Percentiles rank a stretch among this genome's conserved stretches.
phyloP scores from a whole-genome alignment of 2,329 filamentous ascomycete genomes.

The Xylariaceae sp. region DNA sequence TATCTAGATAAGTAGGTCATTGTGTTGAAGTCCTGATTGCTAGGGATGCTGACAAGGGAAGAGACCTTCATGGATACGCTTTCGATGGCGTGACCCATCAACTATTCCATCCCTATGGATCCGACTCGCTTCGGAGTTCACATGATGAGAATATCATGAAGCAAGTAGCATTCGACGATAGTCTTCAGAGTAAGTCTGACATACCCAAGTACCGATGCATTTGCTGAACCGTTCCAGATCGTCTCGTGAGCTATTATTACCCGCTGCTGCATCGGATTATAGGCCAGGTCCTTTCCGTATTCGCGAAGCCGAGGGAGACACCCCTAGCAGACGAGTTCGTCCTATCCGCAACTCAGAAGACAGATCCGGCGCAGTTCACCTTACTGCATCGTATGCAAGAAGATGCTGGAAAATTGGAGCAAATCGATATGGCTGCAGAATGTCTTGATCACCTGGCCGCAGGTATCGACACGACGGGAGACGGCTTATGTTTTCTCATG shows the following conservation, averaged over 20 bases:
- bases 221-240: conserved; percentile 40
- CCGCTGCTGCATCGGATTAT: conserved; percentile 47
- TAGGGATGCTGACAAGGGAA: conserved; percentile 15
- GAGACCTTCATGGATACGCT: conserved; percentile 58
- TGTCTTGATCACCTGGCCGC: conserved; percentile 68
- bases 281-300: conserved; percentile 41
- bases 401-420: conserved; percentile 44
- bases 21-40: neutral
- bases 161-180: conserved; percentile 62
- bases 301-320: conserved; percentile 51
- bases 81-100: conserved; percentile 65
- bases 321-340: conserved; percentile 58
- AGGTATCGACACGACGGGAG: conserved; percentile 67
- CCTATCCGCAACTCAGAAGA: conserved; percentile 43
- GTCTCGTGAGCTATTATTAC: conserved; percentile 53
- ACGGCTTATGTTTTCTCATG: conserved; percentile 65
- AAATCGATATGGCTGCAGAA: conserved; percentile 58
- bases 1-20: conserved; percentile 25
- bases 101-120: conserved; percentile 62
- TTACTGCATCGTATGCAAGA: conserved; percentile 55
- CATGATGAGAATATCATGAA: conserved; percentile 62
- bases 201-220: neutral
- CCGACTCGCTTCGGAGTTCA: conserved; percentile 50
- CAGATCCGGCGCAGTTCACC: conserved; percentile 48
- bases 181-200: conserved; percentile 53